Percentiles rank a stretch among this genome's conserved stretches.
Evolutionary conservation across 768 basidiomycete species (phyloP).

Genomic region (Pleurotus ostreatus): DNA sequence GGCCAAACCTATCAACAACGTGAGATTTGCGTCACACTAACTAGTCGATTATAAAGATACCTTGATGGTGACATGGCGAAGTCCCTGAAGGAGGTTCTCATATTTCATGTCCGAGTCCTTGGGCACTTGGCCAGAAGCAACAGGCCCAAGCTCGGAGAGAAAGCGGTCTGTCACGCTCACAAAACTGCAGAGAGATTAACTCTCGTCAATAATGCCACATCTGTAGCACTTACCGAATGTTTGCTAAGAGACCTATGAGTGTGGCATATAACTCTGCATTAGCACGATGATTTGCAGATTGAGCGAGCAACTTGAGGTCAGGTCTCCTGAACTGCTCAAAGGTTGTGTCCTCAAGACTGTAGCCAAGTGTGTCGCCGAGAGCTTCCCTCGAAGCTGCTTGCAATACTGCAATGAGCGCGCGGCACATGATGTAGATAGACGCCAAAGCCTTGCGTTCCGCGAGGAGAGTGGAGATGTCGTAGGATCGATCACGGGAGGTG

Average conservation of each 20-base stretch:
- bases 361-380: constrained; percentile 72
- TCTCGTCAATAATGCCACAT: not conserved
- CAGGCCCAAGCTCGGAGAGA: constrained; percentile 69
- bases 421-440: constrained; percentile 86
- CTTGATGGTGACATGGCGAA: constrained; percentile 81
- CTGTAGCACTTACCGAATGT: constrained; percentile 55
- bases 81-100: constrained; percentile 79
- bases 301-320: constrained; percentile 58
- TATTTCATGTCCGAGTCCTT: constrained; percentile 81
- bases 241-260: constrained; percentile 80
- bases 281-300: constrained; percentile 71
- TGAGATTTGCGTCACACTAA: not conserved
- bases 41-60: constrained; percentile 29
- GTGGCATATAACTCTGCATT: constrained; percentile 83
- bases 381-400: constrained; percentile 71
- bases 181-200: constrained; percentile 47
- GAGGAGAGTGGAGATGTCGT: constrained; percentile 48
- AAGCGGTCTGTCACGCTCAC: constrained; percentile 92
- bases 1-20: constrained; percentile 74
- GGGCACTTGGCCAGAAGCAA: constrained; percentile 68
- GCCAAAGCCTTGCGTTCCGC: constrained; percentile 77
- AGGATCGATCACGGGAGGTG: constrained; percentile 28
- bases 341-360: constrained; percentile 80
- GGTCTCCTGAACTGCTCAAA: constrained; percentile 82
- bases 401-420: constrained; percentile 76